Evolutionary conservation across 2,329 filamentous ascomycete genomes (phyloP), one percentile per base, ranked within the genome.

Genomic region (Colletotrichum sp.): DNA sequence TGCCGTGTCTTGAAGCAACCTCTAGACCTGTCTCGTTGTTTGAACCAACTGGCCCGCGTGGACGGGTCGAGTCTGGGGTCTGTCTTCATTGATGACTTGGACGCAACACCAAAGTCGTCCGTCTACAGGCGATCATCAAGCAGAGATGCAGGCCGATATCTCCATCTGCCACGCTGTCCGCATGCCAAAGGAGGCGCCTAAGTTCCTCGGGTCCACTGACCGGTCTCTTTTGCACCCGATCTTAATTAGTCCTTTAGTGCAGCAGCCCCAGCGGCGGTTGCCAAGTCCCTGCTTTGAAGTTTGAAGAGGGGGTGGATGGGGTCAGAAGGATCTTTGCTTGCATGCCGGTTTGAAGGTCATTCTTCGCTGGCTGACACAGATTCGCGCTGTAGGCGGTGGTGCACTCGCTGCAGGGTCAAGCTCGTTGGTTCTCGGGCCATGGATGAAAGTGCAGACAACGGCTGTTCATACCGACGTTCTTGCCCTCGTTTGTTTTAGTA

Each of bases 171-270:
- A 75, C 71, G 49, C 28, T 75, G 68, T 63, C 55, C 68, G 55
- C 68, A 75, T 34, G 21, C 72, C 62, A 52, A 64, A 64, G 62
- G 73, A 68, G 69, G 70, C 72, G 52, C 66, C 55, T 44, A 39
- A 57, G 66, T 57, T 49, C 10, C 18, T 28, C 18, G 18, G 70
- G 24, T 44, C 63, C 34, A 62, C 55, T 62, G 55, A 18, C 55
- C 71, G 64, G 64, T 63, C 68, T 52, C 21, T n/a, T 21, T 30
- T 49, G 24, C 59, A 64, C 30, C 34, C 28, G 44, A 52, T 52
- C 26, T 28, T 34, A 57, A 24, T 13, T 52, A 52, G 68, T 39
- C 18, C 36, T 28, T 59, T 36, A 12, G 52, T 34, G 65, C 21
- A 57, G 65, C 57, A 64, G 71, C 44, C 39, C 13, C 60, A 32